phyloP scores from a whole-genome alignment of 2,329 filamentous ascomycete species.

The Talaromyces pinophilus region DNA sequence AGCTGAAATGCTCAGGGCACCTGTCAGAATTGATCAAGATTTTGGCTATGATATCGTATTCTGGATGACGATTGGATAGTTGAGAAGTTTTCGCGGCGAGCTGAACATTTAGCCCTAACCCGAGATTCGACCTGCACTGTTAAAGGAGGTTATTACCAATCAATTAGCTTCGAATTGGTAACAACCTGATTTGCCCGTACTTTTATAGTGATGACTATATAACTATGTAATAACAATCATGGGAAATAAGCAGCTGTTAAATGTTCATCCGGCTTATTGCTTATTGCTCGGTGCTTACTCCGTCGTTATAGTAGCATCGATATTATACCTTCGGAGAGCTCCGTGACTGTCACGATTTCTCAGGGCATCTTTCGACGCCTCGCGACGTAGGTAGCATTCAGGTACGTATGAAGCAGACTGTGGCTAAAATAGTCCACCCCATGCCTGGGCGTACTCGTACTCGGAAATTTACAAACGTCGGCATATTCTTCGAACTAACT shows the following conservation, averaged over 20 bases:
- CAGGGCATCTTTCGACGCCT: neutral
- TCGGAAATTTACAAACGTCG: neutral
- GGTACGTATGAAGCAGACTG: neutral
- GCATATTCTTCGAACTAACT: neutral
- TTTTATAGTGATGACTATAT: neutral
- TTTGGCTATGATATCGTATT: neutral
- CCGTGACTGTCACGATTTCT: neutral
- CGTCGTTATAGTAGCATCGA: neutral
- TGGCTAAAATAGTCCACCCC: neutral
- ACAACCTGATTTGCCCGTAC: neutral
- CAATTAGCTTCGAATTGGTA: neutral
- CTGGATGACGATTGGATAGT: neutral
- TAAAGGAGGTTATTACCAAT: neutral
- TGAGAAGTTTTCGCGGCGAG: neutral
- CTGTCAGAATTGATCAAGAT: neutral
- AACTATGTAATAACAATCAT: neutral
- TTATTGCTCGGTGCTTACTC: neutral
- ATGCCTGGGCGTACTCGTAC: neutral
- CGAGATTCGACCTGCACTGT: neutral
- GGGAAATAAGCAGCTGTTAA: neutral
- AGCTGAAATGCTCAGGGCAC: neutral
- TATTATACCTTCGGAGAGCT: conserved; percentile 2
- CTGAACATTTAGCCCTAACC: conserved; percentile 3
- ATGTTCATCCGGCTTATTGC: neutral
- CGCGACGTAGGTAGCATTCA: neutral